These are phyloP conservation scores for Phytophthora melonis DNA, from an alignment of 352 stramenopile species.

Conservation along the genomic window DNA sequence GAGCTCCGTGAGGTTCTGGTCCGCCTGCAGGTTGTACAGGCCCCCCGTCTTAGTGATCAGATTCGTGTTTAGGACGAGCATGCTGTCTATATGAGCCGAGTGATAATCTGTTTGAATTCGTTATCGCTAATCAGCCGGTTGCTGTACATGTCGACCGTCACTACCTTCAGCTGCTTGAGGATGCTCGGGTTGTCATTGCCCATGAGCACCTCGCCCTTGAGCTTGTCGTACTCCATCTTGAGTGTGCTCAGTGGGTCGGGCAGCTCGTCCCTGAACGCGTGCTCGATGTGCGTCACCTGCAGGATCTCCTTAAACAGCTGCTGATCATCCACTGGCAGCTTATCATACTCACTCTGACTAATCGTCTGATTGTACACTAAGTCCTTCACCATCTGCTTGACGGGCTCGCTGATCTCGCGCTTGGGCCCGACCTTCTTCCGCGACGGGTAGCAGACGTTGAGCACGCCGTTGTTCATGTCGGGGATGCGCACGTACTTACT, in stretches of 20 bases:
- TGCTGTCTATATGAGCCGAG: slow-evolving; percentile 1
- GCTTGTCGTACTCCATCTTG: slow-evolving; percentile 19
- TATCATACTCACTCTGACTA: neutral
- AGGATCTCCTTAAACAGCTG: slow-evolving; percentile 26
- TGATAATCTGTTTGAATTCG: slow-evolving; percentile 28
- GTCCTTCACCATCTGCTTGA: neutral
- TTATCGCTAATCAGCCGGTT: slow-evolving; percentile 13
- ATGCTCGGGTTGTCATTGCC: slow-evolving; percentile 26
- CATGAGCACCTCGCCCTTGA: slow-evolving; percentile 11
- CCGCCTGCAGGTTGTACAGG: slow-evolving; percentile 7
- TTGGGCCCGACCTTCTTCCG: neutral
- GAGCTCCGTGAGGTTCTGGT: slow-evolving; percentile 18
- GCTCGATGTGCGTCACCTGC: slow-evolving; percentile 12
- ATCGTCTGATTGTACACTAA: neutral
- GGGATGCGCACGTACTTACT: neutral
- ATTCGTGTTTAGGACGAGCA: neutral
- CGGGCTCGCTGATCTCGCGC: neutral
- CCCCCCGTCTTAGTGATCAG: slow-evolving; percentile 10
- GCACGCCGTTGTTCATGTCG: neutral
- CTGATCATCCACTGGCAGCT: neutral
- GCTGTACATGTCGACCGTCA: slow-evolving; percentile 19
- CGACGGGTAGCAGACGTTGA: neutral
- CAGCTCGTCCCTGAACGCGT: slow-evolving; percentile 19
- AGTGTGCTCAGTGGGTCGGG: slow-evolving; percentile 9
- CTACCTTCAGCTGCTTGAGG: slow-evolving; percentile 10